Conservation (phyloP, 371 early-diverging fungal genomes). For the Apophysomyces ossiformis region DNA sequence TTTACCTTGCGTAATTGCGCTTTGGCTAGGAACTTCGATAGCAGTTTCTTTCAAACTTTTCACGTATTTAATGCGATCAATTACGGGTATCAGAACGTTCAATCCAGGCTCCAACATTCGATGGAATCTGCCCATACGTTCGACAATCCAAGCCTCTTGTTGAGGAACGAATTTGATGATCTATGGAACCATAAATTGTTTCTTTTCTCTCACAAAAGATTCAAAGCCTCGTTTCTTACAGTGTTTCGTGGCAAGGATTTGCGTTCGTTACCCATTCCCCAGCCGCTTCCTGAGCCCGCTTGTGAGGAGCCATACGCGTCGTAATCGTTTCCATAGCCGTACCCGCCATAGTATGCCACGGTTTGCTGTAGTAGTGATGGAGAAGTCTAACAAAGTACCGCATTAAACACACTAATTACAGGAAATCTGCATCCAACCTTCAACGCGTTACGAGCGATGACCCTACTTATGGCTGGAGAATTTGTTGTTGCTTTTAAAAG, state of each 20-base stretch:
- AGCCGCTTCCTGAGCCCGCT: constrained; percentile 24
- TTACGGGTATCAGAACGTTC: constrained; percentile 83
- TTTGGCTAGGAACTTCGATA: constrained; percentile 93
- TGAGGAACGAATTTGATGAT: constrained; percentile 97
- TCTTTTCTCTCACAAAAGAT: not conserved
- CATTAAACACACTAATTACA: not conserved
- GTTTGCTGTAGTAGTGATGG: not conserved
- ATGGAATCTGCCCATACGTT: constrained; percentile 87
- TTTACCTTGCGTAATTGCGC: constrained; percentile 89
- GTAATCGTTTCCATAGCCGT: constrained; percentile 46
- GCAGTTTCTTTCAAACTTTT: constrained; percentile 96
- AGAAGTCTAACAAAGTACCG: not conserved
- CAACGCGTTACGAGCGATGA: not conserved
- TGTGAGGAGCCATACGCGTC: constrained; percentile 33
- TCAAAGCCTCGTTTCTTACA: constrained; percentile 24
- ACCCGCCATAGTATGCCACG: constrained; percentile 36
- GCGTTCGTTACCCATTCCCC: constrained; percentile 42
- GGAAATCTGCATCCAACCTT: not conserved
- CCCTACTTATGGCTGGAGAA: not conserved
- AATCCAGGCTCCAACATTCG: constrained; percentile 92
- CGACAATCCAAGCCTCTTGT: constrained; percentile 95
- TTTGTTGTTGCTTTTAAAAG: not conserved
- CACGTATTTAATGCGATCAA: constrained; percentile 92
- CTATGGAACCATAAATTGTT: constrained; percentile 29
- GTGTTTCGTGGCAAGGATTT: constrained; percentile 58